Base-by-base conservation (phyloP, 805 yeast species). In the Metschnikowia dekortorum region DNA sequence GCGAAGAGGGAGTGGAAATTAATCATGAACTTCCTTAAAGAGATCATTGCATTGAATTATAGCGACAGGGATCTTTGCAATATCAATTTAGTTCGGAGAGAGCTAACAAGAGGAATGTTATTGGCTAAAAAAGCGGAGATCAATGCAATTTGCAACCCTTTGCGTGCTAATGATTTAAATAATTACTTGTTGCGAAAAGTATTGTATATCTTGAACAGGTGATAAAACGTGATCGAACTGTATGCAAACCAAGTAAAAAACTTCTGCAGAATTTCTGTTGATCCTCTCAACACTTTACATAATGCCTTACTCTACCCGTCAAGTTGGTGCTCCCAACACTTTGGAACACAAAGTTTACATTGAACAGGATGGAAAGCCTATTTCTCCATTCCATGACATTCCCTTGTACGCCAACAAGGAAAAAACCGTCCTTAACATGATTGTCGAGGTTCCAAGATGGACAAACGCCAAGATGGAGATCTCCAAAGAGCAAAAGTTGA, bases 271-370 rank as follows among this genome's bases (percentile, higher is more conserved):
- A 41, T 30, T 49, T 50, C 34, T 28, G 34, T 14, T 33, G n/a
- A 13, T 44, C 41, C 18, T 32, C 26, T 39, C 42, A 42, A 29
- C 46, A 44, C 32, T 16, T n/a, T 18, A 14, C 46, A 48, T 41
- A 30, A 86, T 87, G 92, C 72, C 82, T 58, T 92, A 86, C 84
- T 73, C 92, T 53, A 80, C 94, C 57, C 96, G 97, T 80, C 91
- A 87, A 76, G 76, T 91, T 65, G 99, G 96, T 66, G 95, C 97
- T 60, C 89, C 94, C 68, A 84, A 91, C 88, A 87, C 98, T 57
- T 81, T 89, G 63, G 98, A 92, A 65, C 87, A 84, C 88, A 88
- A 84, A 73, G 92, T 88, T 61, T 94, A 66, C 84, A 76, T 92
- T 60, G 97, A 91, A 78, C 75, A 90, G 71, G 90, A 89, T 69